Percentiles rank a stretch among this genome's conserved stretches.
Evolutionary conservation across 352 stramenopile genomes (phyloP).

Genomic region (Aphanomyces cochlioides): DNA sequence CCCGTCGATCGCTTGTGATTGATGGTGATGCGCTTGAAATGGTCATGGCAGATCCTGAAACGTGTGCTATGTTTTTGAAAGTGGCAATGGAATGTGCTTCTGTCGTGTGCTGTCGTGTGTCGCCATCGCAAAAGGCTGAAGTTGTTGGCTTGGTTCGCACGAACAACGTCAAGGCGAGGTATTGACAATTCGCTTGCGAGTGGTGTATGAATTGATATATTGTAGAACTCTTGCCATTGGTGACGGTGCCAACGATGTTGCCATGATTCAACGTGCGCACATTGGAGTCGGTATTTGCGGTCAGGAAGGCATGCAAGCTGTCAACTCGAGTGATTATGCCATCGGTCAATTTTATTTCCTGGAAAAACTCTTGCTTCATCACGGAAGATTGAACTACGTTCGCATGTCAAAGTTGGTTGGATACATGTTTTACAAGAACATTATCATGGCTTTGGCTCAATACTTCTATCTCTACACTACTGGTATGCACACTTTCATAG

Average conservation of each 20-base stretch:
- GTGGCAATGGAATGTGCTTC: conserved; percentile 79
- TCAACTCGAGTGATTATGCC: conserved; percentile 97
- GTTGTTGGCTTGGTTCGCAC: conserved; percentile 67
- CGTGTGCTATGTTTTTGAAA: conserved; percentile 48
- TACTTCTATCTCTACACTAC: conserved; percentile 79
- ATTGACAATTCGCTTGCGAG: conserved; percentile 35
- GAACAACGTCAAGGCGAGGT: conserved; percentile 45
- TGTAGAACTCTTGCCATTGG: conserved; percentile 80
- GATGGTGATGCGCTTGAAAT: conserved; percentile 69
- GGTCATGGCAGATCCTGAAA: conserved; percentile 42
- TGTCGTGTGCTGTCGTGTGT: conserved; percentile 85
- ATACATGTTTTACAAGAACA: conserved; percentile 95
- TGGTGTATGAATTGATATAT: not conserved
- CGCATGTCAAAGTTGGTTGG: conserved; percentile 85
- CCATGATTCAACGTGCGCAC: conserved; percentile 91
- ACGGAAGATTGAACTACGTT: conserved; percentile 90
- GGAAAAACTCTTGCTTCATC: conserved; percentile 86
- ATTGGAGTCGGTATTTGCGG: conserved; percentile 89
- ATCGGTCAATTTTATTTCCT: conserved; percentile 97
- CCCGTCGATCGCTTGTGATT: conserved; percentile 51
- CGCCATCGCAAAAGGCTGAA: conserved; percentile 80
- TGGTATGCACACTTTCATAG: conserved; percentile 53
- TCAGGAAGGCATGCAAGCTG: conserved; percentile 91
- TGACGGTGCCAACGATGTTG: conserved; percentile 93
- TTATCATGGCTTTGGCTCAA: conserved; percentile 65